Base-by-base conservation (phyloP, 108 stramenopile species). In the Mayamaea pseudoterrestris region DNA sequence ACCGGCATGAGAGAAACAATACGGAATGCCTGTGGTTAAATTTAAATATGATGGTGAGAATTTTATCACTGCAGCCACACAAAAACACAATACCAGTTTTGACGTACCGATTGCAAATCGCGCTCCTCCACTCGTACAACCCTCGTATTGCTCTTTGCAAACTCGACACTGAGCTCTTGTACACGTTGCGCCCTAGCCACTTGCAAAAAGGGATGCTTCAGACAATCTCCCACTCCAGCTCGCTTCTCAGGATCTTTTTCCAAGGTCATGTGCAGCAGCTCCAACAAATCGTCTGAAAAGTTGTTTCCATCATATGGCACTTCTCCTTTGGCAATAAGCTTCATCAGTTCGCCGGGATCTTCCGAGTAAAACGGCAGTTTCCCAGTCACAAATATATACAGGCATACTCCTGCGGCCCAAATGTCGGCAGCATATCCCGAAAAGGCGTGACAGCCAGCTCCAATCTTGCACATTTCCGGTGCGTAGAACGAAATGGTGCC, bases 401-500 rank as follows among this genome's bases (percentile, higher is more conserved):
- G 60, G 43, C 88, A 90, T 22, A 94, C 60, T 21, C 93, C 93
- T 5, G 86, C 88, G 2, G 93, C 88, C 93, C 93, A 94, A 27
- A 89, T 54, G 34, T 94, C 93, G n/a, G 83, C 78, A 7, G 83
- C 73, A 57, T 82, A 91, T 0, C 76, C 84, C 23, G 90, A 91
- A 63, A 88, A 92, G 0, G 55, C 59, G 9, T 50, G 32, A 9
- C 56, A 61, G 5, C 60, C 61, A 13, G 34, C 26, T 25, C 27
- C 32, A 13, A 36, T 61, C 21, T 66, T 42, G 44, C 80, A 76
- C 88, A 93, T 93, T 62, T 90, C 87, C 0, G 93, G 93, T 29
- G 64, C 51, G 81, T 83, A 94, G 54, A 94, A 94, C 42, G 76
- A 78, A 66, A 66, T 86, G 0, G 89, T 89, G 7, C 93, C 93